Evolutionary conservation across 2,329 filamentous ascomycete species (phyloP), one percentile per base, ranked within the genome.

Genomic region (Hypoxylon sp.): DNA sequence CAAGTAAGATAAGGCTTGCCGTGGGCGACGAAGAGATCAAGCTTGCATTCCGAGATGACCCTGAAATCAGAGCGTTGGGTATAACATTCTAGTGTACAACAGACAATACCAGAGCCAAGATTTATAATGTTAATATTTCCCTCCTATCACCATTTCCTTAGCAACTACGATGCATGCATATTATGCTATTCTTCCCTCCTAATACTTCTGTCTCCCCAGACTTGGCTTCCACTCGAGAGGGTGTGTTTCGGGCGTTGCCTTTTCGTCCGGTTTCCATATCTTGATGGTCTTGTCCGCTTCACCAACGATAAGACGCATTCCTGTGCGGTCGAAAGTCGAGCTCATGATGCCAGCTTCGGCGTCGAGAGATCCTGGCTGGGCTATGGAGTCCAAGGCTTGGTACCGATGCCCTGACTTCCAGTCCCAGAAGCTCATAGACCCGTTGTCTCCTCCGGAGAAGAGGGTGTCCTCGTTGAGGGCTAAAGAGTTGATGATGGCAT

Each of bases 241-340:
- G 81, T 98, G 94, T 1, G 92, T 92, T 79, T 98, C 94, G 40
- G 92, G 92, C 0, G 95, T 98, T 17, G 96, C 96, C 59, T 91
- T 89, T 51, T 97, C 93, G 79, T 99, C 96, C 73, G 91, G 92
- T 81, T 95, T 97, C 96, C 96, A 99, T 64, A 99, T 89, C 87
- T 99, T 98, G 80, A 98, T 97, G 0, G 95, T 97, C 86, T 99
- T 99, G 79, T 99, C 96, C 5, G 94, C 93, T 82, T 99, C 96
- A 50, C 97, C 97, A 20, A 92, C 95, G 71, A 99, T 97, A 74
- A 99, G 84, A 73, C 96, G 89, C 76, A 98, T 78, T 0, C 96
- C 96, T 0, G 95, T 97, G 67, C 88, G 88, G 77, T 99, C 96
- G 78, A 97, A 99, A 0, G 91, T 97, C 13, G 93, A 94, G 77